Percentiles rank a stretch among this genome's conserved stretches.
phyloP scores from a whole-genome alignment of 176 grass and related monocot genomes.

The Carex myosuroides region DNA sequence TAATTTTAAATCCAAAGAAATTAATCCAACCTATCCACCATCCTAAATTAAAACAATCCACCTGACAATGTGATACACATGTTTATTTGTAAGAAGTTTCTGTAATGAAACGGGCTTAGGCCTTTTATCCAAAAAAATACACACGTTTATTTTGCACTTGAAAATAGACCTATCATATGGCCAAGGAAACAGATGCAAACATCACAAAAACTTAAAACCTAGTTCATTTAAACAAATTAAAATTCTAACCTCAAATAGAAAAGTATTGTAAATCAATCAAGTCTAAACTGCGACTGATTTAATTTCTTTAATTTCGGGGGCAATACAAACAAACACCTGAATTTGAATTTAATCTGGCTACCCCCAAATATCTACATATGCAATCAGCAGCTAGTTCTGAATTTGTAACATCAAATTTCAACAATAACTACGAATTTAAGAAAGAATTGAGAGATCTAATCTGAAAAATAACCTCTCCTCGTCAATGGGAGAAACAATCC shows the following conservation, averaged over 20 bases:
- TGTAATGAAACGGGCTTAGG: no score
- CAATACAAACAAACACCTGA: not conserved
- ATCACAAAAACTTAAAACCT: not conserved
- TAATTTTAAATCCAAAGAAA: not conserved
- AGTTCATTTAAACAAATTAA: not conserved
- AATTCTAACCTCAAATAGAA: not conserved
- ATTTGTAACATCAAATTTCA: not conserved
- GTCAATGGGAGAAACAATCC: not conserved
- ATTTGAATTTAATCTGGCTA: not conserved
- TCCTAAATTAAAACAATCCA: not conserved
- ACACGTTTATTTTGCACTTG: not conserved
- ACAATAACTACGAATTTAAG: not conserved
- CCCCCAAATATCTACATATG: not conserved
- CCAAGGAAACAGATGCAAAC: not conserved
- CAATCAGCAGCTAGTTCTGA: not conserved
- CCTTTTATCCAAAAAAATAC: no score
- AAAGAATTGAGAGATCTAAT: not conserved
- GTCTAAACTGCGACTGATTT: not conserved
- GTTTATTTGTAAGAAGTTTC: no score
- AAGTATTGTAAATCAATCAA: not conserved
- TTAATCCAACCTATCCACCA: not conserved
- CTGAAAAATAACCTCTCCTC: not conserved
- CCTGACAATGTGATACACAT: not conserved
- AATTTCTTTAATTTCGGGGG: not conserved
- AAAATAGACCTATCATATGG: not conserved